Conservation (phyloP, 2,329 filamentous ascomycete genomes). For the Chaetomium sp. region DNA sequence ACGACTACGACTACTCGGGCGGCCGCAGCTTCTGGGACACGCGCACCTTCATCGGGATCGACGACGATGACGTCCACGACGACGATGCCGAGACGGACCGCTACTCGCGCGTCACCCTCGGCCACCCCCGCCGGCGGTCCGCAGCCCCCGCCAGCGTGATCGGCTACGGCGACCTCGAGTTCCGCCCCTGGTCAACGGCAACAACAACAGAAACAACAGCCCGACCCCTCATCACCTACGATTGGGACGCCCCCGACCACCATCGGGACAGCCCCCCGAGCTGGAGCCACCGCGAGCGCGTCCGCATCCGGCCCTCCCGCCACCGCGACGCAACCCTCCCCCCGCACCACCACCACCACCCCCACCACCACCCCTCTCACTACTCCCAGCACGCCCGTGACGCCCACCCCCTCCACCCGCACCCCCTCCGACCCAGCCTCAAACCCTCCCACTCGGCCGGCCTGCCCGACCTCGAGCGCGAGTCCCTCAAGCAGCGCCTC, state of each 20-base stretch:
- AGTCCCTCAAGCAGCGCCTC: conserved; percentile 28
- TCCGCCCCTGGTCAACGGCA: not conserved
- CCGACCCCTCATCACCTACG: too few relatives aligned
- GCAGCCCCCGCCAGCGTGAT: conserved; percentile 14
- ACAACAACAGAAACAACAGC: not conserved
- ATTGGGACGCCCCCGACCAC: not conserved
- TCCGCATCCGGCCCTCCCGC: not conserved
- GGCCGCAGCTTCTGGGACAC: conserved; percentile 16
- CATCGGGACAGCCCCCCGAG: not conserved
- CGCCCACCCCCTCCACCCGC: too few relatives aligned
- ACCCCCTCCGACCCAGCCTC: not conserved
- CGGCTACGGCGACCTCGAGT: conserved; percentile 17
- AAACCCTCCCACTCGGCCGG: conserved; percentile 10
- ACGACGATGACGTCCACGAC: conserved; percentile 8
- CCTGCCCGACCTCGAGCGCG: conserved; percentile 10
- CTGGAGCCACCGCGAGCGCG: not conserved
- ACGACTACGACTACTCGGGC: conserved; percentile 17
- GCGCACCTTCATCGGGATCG: conserved; percentile 12
- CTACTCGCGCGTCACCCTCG: conserved; percentile 2
- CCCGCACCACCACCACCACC: too few relatives aligned
- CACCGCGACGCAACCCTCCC: not conserved
- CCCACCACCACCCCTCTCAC: too few relatives aligned
- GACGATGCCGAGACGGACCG: not conserved
- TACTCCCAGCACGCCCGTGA: too few relatives aligned
- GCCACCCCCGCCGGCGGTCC: conserved; percentile 10